These are phyloP conservation scores for Tephrocybe sp. DNA, from an alignment of 768 basidiomycete genomes.

Conservation along the genomic window DNA sequence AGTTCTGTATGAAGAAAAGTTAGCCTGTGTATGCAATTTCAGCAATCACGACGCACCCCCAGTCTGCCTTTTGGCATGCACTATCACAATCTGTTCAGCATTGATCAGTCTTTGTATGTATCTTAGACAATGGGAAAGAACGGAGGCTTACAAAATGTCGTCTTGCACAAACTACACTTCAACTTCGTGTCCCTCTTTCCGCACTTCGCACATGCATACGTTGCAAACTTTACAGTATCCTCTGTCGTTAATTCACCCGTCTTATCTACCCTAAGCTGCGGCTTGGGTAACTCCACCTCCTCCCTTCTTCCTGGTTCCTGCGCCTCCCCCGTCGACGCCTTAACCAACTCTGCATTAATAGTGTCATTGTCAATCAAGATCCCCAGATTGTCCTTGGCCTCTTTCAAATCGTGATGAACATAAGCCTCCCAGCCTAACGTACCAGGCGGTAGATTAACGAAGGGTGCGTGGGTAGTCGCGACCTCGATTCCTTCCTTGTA, in stretches of 20 bases:
- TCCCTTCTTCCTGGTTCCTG: constrained; percentile 20
- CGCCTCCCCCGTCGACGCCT: background rate
- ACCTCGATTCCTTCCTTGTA: constrained; percentile 31
- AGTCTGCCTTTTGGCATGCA: constrained; percentile 8
- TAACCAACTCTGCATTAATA: constrained; percentile 16
- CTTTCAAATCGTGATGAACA: constrained; percentile 20
- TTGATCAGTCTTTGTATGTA: too few relatives aligned
- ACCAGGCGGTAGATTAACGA: constrained; percentile 12
- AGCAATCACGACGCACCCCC: constrained; percentile 3
- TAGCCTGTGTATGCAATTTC: background rate
- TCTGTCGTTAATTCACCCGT: constrained; percentile 16
- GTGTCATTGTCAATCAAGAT: constrained; percentile 24
- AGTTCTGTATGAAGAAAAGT: constrained; percentile 14
- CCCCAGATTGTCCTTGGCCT: constrained; percentile 23
- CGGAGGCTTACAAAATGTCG: constrained; percentile 23
- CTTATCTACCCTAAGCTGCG: constrained; percentile 19
- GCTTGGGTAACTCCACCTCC: constrained; percentile 17
- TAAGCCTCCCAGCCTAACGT: constrained; percentile 23
- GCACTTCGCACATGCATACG: constrained; percentile 29
- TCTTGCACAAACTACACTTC: constrained; percentile 27
- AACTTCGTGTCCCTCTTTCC: constrained; percentile 26
- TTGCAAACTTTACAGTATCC: constrained; percentile 23
- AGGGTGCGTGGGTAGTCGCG: constrained; percentile 24
- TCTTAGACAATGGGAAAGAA: too few relatives aligned
- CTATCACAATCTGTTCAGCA: constrained; percentile 1